Base-by-base conservation (phyloP, 2,329 filamentous ascomycete species). In the Penicillium sp. region DNA sequence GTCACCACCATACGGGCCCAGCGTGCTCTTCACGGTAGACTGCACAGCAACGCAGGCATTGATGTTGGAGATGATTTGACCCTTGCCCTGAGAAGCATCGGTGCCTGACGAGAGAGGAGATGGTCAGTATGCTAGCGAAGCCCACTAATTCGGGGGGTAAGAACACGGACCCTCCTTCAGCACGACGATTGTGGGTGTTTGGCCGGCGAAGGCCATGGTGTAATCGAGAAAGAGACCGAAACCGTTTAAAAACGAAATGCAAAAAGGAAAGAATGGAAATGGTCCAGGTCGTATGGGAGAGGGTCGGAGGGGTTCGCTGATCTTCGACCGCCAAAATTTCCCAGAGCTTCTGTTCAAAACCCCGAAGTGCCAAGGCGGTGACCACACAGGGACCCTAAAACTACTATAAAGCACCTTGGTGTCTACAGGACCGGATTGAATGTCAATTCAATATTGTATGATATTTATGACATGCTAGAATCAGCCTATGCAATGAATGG, bases 1-100 rank as follows among this genome's bases (percentile, higher is more conserved):
- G 70, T 98, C 92, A 60, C 92, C 92, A 63, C 92, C 92, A 69
- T 96, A 98, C 22, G 92, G 92, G 27, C 92, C 92, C 23, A 98
- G 76, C 13, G 92, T 98, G 58, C 84, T 86, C 73, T 94, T 93
- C 72, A 98, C 90, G 43, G 90, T 96, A 34, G 82, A 78, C 71
- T 98, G 92, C 27, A 98, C 89, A 15, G 92, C 90, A 56, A 95
- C 75, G 67, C 92, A 98, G 52, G 92, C 92, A 73, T 95, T 95
- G 72, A 98, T 96, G 70, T 98, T 98, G 57, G 90, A 93, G 58
- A 98, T 71, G 59, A 98, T 84, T 71, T 98, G 92, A 38, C 89
- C 89, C 67, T 93, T 92, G 60, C 92, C 92, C 70, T 98, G 92
- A 37, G 92, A 96, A 57, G 88, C 80, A 68, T 98, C 92, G 72